Percentiles rank a stretch among this genome's conserved stretches.
These are phyloP conservation scores for Metschnikowia bowlesiae DNA, from an alignment of 805 yeast genomes.

Conservation along the genomic window DNA sequence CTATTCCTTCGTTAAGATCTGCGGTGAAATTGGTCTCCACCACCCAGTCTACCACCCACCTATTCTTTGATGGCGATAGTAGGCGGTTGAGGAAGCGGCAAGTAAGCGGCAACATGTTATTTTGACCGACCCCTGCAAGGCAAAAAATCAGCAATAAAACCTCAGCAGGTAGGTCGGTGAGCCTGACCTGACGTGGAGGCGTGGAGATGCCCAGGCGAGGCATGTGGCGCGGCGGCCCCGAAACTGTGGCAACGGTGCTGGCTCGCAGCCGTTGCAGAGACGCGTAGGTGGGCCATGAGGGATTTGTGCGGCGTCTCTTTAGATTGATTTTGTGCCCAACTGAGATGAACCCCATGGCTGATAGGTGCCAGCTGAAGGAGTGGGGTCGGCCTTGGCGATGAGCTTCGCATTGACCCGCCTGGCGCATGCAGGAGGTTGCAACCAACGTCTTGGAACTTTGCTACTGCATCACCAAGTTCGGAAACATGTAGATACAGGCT, in stretches of 20 bases:
- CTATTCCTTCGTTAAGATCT: constrained; percentile 18
- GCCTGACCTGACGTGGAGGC: constrained; percentile 3
- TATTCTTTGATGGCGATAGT: constrained; percentile 15
- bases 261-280: neutral
- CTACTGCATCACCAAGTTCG: too few species aligned
- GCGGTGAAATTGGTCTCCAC: constrained; percentile 19
- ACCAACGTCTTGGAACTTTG: neutral
- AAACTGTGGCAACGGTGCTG: neutral
- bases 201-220: neutral
- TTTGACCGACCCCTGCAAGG: constrained; percentile 25
- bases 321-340: neutral
- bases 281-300: neutral
- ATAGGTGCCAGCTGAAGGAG: neutral
- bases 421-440: constrained; percentile 1
- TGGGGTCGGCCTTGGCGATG: neutral
- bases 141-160: constrained; percentile 37
- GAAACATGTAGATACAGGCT: too few species aligned
- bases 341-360: constrained; percentile 4
- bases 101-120: constrained; percentile 31
- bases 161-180: constrained; percentile 42
- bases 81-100: constrained; percentile 26
- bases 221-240: neutral
- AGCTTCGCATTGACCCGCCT: neutral
- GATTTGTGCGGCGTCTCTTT: neutral
- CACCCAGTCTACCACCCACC: constrained; percentile 17